Evolutionary conservation across 331 rosid species (phyloP), one percentile per base, ranked within the genome.

Genomic region (Rhamnella rubrinervis): DNA sequence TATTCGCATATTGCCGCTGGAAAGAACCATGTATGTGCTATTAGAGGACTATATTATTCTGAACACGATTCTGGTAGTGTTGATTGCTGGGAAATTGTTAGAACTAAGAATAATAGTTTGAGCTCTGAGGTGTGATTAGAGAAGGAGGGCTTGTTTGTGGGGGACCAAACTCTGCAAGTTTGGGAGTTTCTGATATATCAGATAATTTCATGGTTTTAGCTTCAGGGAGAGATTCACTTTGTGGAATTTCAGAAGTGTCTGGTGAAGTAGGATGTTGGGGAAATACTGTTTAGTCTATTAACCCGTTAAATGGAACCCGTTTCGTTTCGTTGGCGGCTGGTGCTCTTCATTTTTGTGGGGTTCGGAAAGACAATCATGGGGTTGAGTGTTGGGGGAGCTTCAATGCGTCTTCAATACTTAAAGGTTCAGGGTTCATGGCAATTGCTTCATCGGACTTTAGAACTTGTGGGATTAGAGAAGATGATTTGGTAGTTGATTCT

Each of bases 391-490:
- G 98, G 97, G 97, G 97, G 1, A 61, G 57, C 53, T 71, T 87
- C 67, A 89, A 91, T 73, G 73, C 92, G 2, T 88, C 96, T 53
- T 73, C 77, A 4, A 72, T 85, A 61, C 96, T 91, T 0, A 85
- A 85, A 70, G 80, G 81, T 71, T 55, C 84, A 2, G 89, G 97
- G 61, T 93, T 93, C 66, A 63, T 82, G 85, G 95, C 89, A 9
- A 83, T 93, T 74, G 92, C 98, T 63, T 93, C 97, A 2, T 88
- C 96, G 0, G 98, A 91, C 76, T 80, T 69, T 37, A 72, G 89
- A 14, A 88, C 89, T 55, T 93, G 98, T 62, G 97, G 98, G 21
- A 80, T 91, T 56, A 84, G 95, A 64, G 98, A 93, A 75, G 97
- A 83, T 56, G 90, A 93, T 78, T 80, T 93, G 64, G 82, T 93